Conservation (phyloP, 345 rosid genomes). For the Eucalyptus polyanthemos region DNA sequence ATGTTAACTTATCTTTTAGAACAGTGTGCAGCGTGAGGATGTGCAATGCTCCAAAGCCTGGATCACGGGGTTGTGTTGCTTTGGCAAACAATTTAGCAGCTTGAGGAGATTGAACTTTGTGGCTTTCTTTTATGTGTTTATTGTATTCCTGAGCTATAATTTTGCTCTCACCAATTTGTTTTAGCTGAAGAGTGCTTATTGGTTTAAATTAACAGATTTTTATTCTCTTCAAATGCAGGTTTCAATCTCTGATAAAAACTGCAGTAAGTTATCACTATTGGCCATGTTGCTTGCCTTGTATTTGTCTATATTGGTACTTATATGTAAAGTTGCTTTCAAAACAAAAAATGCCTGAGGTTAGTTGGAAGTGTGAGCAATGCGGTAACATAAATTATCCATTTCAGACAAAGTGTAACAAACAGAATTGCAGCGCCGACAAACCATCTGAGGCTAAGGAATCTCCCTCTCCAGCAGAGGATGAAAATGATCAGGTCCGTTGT, state of each 20-base stretch:
- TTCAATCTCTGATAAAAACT: not conserved
- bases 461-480: constrained; percentile 47
- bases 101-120: not conserved
- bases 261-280: constrained; percentile 33
- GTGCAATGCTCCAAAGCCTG: constrained; percentile 96
- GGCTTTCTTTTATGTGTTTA: not conserved
- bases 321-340: constrained; percentile 20
- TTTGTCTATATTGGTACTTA: not conserved
- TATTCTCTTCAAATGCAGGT: not conserved
- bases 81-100: not conserved
- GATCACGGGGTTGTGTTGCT: constrained; percentile 52
- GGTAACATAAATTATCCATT: constrained; percentile 90
- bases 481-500: constrained; percentile 80
- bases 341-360: constrained; percentile 91
- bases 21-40: constrained; percentile 86
- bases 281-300: not conserved
- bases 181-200: not conserved
- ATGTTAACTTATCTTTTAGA: constrained; percentile 89
- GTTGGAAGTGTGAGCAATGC: constrained; percentile 98
- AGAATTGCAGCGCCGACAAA: constrained; percentile 95
- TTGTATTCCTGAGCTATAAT: not conserved
- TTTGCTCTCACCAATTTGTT: not conserved
- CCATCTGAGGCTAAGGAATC: constrained; percentile 50
- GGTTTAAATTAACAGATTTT: not conserved
- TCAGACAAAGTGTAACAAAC: constrained; percentile 90